phyloP scores from a whole-genome alignment of 2,329 filamentous ascomycete species.

The Ceratocystis ficicola region DNA sequence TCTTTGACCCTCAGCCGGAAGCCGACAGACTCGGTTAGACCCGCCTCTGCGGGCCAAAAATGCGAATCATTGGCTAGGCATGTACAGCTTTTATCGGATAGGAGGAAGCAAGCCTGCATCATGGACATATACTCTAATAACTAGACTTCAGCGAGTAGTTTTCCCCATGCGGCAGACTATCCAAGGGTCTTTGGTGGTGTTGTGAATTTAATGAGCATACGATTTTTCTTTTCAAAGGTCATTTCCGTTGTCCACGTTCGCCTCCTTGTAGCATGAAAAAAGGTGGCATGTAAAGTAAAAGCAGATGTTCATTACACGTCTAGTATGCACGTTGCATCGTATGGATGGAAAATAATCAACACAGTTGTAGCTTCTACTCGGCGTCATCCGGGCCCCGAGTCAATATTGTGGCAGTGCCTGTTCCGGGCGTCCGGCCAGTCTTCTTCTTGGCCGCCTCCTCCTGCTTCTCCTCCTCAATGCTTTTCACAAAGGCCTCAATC shows the following conservation, averaged over 20 bases:
- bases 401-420: constrained; percentile 59
- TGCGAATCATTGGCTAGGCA: not conserved
- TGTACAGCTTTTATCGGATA: not conserved
- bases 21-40: constrained; percentile 62
- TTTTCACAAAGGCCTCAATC: constrained; percentile 96
- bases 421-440: constrained; percentile 60
- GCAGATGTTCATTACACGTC: constrained; percentile 19
- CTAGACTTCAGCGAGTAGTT: not conserved
- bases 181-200: not conserved
- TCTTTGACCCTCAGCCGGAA: constrained; percentile 64
- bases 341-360: constrained; percentile 16
- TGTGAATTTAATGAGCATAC: constrained; percentile 19
- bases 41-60: not conserved
- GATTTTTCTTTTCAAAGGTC: not conserved
- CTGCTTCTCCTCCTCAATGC: constrained; percentile 98
- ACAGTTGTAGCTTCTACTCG: constrained; percentile 8
- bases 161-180: not conserved
- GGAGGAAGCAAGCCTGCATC: not conserved
- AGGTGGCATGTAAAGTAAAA: not conserved
- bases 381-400: constrained; percentile 44
- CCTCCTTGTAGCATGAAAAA: not conserved
- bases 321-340: constrained; percentile 24
- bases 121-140: not conserved
- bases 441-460: constrained; percentile 98
- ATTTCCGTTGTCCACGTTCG: no score